Base-by-base conservation (phyloP, 169 alveolate genomes). In the Neospora caninum region DNA sequence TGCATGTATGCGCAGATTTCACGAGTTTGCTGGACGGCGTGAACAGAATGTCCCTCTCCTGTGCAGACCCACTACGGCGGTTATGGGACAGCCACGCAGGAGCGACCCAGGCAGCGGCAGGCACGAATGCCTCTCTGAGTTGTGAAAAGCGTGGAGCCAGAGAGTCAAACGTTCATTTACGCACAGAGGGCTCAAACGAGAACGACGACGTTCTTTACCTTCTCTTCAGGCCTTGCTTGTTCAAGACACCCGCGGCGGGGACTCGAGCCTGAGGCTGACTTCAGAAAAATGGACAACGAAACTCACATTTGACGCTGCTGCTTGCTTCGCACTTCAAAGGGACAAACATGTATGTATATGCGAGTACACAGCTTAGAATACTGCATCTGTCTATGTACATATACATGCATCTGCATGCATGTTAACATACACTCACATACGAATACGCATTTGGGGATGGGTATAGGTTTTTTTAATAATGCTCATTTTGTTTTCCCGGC, bases 11-110 rank as follows among this genome's bases (percentile, higher is more conserved):
- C 36, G 89, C 64, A 82, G 89, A 42, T 36, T 82, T 82, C 25
- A 43, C 64, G 67, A 82, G 89, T 43, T 34, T 82, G 29, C 36
- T 82, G 34, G 89, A 82, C 36, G 89, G 89, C 43, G 67, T 82
- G 67, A 67, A 82, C 67, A 41, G 89, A 22, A 38, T 82, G 53
- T 43, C 53, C 22, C 38, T 82, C 31, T 78, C 1, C 86, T 78
- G 86, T n/a, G 86, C 9, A 6, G 86, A 78, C 45, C 86, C 86
- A 16, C 49, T 10, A 1, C 39, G 39, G 39, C 39, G 86, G 13
- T n/a, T 78, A 16, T 4, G 86, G 20, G 86, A 78, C 49, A 9
- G 20, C 7, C 73, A 64, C 73, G 73, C 73, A 16, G 42, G 86
- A 13, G 45, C 49, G 22, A n/a, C 86, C 4, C 20, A 10, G 39